A percentile compares a stretch with the other conserved stretches of the same genome.
phyloP scores from a whole-genome alignment of 352 stramenopile genomes.

The Pythium rhizo-oryzae region DNA sequence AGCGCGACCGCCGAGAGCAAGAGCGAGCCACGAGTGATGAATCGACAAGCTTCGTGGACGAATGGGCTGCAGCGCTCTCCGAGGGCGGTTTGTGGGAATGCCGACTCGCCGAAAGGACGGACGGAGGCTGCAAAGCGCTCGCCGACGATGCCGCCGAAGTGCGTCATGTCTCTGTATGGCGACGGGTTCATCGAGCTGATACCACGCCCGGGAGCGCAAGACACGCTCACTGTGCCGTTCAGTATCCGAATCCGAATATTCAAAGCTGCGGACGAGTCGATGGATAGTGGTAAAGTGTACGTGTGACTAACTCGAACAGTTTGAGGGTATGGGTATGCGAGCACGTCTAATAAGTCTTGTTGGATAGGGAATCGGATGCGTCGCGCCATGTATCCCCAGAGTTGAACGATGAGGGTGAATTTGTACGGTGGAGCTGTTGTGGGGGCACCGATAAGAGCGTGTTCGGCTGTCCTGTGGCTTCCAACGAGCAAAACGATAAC shows the following conservation, averaged over 20 bases:
- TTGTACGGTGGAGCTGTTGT: constrained; percentile 67
- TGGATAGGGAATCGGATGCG: constrained; percentile 35
- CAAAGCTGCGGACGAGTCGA: constrained; percentile 17
- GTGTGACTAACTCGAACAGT: no score
- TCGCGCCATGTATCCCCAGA: constrained; percentile 55
- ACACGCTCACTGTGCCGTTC: constrained; percentile 12
- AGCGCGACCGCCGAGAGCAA: no score
- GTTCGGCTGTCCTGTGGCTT: constrained; percentile 50
- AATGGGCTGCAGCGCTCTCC: not conserved
- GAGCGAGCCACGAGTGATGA: no score
- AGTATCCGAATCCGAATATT: constrained; percentile 13
- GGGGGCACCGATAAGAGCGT: constrained; percentile 54
- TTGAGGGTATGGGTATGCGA: no score
- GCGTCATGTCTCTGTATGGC: constrained; percentile 23
- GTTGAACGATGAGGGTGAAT: constrained; percentile 57
- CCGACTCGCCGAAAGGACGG: not conserved
- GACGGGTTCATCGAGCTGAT: constrained; percentile 24
- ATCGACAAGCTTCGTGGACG: not conserved
- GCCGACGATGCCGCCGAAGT: not conserved
- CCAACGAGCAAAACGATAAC: constrained; percentile 5
- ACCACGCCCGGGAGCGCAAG: not conserved
- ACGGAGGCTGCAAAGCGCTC: not conserved
- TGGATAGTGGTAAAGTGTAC: constrained; percentile 10
- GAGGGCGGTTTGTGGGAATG: not conserved
- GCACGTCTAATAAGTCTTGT: not conserved